These are phyloP conservation scores for Acanthamoeba sp. DNA, from an alignment of 208 protist species.

Conservation along the genomic window DNA sequence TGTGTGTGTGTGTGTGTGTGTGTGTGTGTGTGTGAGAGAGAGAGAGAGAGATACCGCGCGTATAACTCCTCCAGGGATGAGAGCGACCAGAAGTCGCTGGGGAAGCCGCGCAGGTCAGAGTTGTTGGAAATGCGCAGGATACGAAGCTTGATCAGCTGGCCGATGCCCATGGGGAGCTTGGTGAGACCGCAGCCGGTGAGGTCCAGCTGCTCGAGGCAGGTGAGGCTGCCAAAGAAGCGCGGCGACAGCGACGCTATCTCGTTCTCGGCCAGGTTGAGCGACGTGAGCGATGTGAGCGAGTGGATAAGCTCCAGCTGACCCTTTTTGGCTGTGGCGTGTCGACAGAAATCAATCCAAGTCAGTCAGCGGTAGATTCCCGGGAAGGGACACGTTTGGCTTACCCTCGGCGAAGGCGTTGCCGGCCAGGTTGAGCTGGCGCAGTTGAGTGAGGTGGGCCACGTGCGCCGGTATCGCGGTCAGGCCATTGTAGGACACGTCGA, in stretches of 20 bases:
- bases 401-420: slow-evolving; percentile 7
- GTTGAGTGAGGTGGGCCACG: background rate
- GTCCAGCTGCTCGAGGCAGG: background rate
- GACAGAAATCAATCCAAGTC: background rate
- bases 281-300: background rate
- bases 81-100: background rate
- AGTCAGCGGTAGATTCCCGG: too few species aligned
- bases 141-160: slow-evolving; percentile 8
- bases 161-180: background rate
- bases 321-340: background rate
- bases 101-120: background rate
- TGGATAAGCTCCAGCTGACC: background rate
- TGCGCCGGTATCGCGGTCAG: background rate
- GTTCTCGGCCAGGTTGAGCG: background rate
- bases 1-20: too few species aligned
- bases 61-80: background rate
- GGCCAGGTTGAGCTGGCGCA: background rate
- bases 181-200: background rate
- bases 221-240: background rate
- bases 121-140: background rate
- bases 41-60: background rate
- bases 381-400: too few species aligned
- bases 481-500: slow-evolving; percentile 6
- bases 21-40: background rate
- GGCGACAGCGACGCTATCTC: background rate